These are phyloP conservation scores for Penicillium fuscoglaucum DNA, from an alignment of 2,329 filamentous ascomycete species.

Conservation along the genomic window DNA sequence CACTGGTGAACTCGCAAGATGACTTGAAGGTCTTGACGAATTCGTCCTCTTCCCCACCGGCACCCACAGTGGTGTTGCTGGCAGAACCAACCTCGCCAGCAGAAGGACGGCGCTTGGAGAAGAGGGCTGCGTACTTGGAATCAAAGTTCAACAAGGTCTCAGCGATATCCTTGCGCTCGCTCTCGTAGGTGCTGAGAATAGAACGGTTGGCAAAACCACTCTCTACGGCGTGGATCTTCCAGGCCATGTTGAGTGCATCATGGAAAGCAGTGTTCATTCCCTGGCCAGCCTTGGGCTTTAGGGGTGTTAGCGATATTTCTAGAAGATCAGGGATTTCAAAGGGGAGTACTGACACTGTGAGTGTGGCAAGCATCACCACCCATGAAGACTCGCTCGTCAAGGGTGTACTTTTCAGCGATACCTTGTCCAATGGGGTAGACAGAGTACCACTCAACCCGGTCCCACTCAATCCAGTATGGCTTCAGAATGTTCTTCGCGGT, in stretches of 20 bases:
- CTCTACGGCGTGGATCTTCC: slow-evolving; percentile 94
- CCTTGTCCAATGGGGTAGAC: slow-evolving; percentile 67
- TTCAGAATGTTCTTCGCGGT: slow-evolving; percentile 59
- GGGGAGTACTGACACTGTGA: slow-evolving; percentile 43
- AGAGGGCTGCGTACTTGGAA: slow-evolving; percentile 83
- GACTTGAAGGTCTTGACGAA: slow-evolving; percentile 91
- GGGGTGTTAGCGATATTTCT: neutral
- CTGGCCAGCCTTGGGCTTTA: slow-evolving; percentile 60
- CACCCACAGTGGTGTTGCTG: slow-evolving; percentile 39
- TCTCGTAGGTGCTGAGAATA: slow-evolving; percentile 80
- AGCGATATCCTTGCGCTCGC: slow-evolving; percentile 79
- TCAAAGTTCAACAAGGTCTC: slow-evolving; percentile 85
- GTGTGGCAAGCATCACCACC: slow-evolving; percentile 66
- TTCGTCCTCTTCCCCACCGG: slow-evolving; percentile 56
- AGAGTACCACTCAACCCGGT: slow-evolving; percentile 66
- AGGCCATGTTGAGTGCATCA: slow-evolving; percentile 80
- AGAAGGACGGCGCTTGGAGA: slow-evolving; percentile 74
- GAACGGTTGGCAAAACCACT: slow-evolving; percentile 73
- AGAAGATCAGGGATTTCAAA: neutral
- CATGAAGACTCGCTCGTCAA: slow-evolving; percentile 66
- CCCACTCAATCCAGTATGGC: slow-evolving; percentile 63
- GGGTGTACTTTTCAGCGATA: slow-evolving; percentile 63
- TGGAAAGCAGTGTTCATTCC: slow-evolving; percentile 64
- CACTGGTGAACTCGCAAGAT: slow-evolving; percentile 86
- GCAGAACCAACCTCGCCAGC: slow-evolving; percentile 72